These are phyloP conservation scores for Trypethelium eluteriae DNA, from an alignment of 495 filamentous ascomycete genomes.

Conservation along the genomic window DNA sequence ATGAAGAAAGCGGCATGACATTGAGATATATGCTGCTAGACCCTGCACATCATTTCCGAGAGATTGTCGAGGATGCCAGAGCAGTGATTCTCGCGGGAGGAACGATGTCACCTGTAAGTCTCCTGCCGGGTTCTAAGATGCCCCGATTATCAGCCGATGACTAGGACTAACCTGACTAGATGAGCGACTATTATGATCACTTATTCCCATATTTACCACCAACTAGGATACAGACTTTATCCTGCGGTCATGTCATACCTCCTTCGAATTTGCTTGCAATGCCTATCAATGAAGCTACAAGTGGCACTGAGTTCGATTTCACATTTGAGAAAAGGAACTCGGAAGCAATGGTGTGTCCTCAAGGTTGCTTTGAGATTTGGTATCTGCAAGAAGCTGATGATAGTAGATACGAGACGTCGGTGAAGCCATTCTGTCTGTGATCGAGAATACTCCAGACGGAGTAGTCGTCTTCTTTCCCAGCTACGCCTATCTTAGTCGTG, in stretches of 20 bases:
- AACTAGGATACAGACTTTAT: constrained; percentile 65
- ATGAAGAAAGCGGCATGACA: constrained; percentile 46
- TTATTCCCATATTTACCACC: constrained; percentile 69
- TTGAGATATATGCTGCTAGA: constrained; percentile 90
- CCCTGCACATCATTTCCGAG: constrained; percentile 82
- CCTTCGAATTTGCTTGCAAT: constrained; percentile 69
- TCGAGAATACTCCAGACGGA: constrained; percentile 71
- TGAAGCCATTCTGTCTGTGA: constrained; percentile 60
- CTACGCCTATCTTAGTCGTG: constrained; percentile 65
- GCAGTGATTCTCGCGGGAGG: constrained; percentile 90
- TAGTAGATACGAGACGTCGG: constrained; percentile 52
- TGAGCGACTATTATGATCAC: constrained; percentile 77
- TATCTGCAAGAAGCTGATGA: neutral
- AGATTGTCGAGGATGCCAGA: constrained; percentile 76
- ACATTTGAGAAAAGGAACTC: constrained; percentile 67
- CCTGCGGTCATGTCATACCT: constrained; percentile 92
- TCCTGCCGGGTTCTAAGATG: constrained; percentile 12
- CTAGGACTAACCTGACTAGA: constrained; percentile 36
- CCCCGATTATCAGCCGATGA: neutral
- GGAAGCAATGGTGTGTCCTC: constrained; percentile 44
- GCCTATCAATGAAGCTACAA: constrained; percentile 48
- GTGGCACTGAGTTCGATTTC: constrained; percentile 68
- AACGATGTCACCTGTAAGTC: constrained; percentile 73
- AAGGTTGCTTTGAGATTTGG: neutral
- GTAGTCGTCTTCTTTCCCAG: constrained; percentile 96